phyloP scores from a whole-genome alignment of 805 yeast species.

The Yarrowia osloensis region DNA sequence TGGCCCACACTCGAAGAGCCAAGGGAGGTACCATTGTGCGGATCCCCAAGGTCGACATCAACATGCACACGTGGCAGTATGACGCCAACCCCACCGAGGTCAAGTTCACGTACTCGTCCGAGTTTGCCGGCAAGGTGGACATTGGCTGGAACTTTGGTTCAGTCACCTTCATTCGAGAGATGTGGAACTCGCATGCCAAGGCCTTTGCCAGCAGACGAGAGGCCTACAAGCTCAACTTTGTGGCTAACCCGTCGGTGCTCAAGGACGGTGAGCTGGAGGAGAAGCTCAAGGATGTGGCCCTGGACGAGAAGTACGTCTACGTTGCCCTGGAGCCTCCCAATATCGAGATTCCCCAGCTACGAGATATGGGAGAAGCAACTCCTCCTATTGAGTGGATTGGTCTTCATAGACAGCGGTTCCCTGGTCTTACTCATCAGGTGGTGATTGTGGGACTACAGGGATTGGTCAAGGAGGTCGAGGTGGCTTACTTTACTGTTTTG shows the following conservation, averaged over 20 bases:
- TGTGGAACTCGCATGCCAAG: conserved; percentile 84
- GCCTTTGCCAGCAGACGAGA: conserved; percentile 66
- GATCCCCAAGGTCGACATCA: conserved; percentile 72
- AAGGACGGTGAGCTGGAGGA: conserved; percentile 41
- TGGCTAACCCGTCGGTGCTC: conserved; percentile 41
- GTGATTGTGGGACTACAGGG: conserved; percentile 73
- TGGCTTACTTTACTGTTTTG: conserved; percentile 9
- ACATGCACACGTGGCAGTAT: conserved; percentile 74
- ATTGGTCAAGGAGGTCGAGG: conserved; percentile 61
- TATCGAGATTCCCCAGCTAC: conserved; percentile 85
- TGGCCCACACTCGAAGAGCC: conserved; percentile 55
- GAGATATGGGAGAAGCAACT: conserved; percentile 93
- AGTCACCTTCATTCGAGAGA: conserved; percentile 83
- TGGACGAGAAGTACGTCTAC: conserved; percentile 50
- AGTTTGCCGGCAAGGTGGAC: conserved; percentile 87
- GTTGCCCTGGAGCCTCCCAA: conserved; percentile 70
- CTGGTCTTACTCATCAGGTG: conserved; percentile 80
- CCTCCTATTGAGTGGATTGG: conserved; percentile 99
- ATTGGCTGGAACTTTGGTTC: conserved; percentile 94
- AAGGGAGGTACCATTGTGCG: conserved; percentile 78
- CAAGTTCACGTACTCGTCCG: conserved; percentile 66
- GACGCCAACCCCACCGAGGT: conserved; percentile 52
- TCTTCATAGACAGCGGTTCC: conserved; percentile 80
- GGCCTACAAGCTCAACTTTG: conserved; percentile 42
- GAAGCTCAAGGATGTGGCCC: conserved; percentile 44